Percentiles rank a stretch among this genome's conserved stretches.
phyloP scores from a whole-genome alignment of 208 protist genomes.

The Acanthamoeba lenticulata region DNA sequence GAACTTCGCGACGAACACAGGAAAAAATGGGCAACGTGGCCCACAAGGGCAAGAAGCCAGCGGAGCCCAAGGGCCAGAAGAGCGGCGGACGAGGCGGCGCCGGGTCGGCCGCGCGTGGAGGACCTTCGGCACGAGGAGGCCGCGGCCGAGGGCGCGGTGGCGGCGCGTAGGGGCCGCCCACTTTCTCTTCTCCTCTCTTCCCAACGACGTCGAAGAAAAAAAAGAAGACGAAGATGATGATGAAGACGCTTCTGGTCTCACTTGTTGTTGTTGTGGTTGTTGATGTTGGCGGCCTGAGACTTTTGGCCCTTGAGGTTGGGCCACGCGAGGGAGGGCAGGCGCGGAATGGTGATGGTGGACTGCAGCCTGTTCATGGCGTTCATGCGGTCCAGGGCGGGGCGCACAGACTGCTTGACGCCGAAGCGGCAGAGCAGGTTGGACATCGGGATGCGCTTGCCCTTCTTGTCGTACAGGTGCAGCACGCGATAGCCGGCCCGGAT shows the following conservation, averaged over 20 bases:
- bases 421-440: constrained; percentile 73
- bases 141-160: background rate
- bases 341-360: background rate
- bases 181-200: no score
- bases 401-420: constrained; percentile 41
- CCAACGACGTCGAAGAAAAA: no score
- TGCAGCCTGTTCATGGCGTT: constrained; percentile 48
- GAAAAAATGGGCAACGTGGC: background rate
- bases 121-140: background rate
- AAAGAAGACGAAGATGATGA: no score
- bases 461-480: constrained; percentile 65
- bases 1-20: background rate
- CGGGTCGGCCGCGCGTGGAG: no score
- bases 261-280: no score
- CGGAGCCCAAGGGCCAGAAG: constrained; percentile 28
- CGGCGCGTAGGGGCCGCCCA: no score
- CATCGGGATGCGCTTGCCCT: constrained; percentile 67
- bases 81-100: background rate
- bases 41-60: constrained; percentile 11
- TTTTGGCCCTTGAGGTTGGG: background rate
- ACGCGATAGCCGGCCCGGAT: constrained; percentile 69
- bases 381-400: constrained; percentile 4
- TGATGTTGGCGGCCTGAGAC: background rate
- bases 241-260: no score
- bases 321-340: background rate